Percentiles rank a stretch among this genome's conserved stretches.
Evolutionary conservation across 345 rosid species (phyloP).

Genomic region (Microcos paniculata): DNA sequence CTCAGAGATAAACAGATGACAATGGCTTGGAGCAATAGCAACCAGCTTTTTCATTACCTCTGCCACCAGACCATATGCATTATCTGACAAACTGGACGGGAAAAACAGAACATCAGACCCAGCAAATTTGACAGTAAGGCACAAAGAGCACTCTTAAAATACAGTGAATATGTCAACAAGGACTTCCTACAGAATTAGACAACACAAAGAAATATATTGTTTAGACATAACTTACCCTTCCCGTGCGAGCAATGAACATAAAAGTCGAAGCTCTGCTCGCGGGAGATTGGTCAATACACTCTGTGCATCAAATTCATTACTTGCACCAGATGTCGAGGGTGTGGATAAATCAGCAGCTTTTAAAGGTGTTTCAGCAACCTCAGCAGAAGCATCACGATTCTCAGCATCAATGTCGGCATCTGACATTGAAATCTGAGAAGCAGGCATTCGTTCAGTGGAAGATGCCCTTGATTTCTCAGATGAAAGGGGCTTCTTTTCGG

Average conservation of each 20-base stretch:
- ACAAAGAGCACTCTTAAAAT: neutral
- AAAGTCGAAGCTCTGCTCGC: slow-evolving; percentile 71
- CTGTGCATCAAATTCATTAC: slow-evolving; percentile 58
- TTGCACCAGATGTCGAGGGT: slow-evolving; percentile 39
- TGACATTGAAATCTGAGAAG: slow-evolving; percentile 34
- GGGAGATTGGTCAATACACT: slow-evolving; percentile 69
- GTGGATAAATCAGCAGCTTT: slow-evolving; percentile 37
- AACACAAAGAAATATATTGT: neutral
- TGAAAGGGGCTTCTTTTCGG: slow-evolving; percentile 53
- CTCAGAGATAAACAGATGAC: slow-evolving; percentile 79
- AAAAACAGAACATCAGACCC: slow-evolving; percentile 23
- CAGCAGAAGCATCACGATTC: slow-evolving; percentile 37
- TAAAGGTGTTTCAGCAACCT: slow-evolving; percentile 37
- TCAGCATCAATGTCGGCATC: slow-evolving; percentile 43
- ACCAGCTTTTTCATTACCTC: slow-evolving; percentile 93
- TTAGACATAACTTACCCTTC: slow-evolving; percentile 63
- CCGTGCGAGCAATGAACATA: slow-evolving; percentile 89
- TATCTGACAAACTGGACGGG: slow-evolving; percentile 80
- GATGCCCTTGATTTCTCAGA: slow-evolving; percentile 49
- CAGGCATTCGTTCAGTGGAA: slow-evolving; percentile 40
- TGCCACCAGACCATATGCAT: slow-evolving; percentile 79
- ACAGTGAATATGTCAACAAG: neutral
- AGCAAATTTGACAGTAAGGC: neutral
- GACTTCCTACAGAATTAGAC: neutral
- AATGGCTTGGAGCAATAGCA: slow-evolving; percentile 72